These are phyloP conservation scores for Rhizomucor miehei DNA, from an alignment of 371 early-diverging fungal genomes.

Conservation along the genomic window DNA sequence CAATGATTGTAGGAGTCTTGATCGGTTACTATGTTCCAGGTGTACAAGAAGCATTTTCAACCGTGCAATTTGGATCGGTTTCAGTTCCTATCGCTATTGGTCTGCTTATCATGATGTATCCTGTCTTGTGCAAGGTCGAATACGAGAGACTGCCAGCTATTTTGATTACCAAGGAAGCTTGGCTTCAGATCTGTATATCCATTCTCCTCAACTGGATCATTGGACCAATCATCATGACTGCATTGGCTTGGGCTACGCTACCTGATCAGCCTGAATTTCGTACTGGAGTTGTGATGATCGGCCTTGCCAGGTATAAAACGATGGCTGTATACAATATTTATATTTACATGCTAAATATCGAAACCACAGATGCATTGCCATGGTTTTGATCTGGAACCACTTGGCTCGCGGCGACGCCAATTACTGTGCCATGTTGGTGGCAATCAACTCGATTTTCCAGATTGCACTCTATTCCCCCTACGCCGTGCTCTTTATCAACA, in stretches of 20 bases:
- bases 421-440: conserved; percentile 69
- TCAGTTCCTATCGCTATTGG: conserved; percentile 70
- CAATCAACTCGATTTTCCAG: conserved; percentile 69
- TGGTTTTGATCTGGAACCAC: conserved; percentile 79
- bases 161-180: conserved; percentile 32
- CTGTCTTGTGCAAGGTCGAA: conserved; percentile 67
- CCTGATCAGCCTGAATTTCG: conserved; percentile 70
- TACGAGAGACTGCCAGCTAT: conserved; percentile 53
- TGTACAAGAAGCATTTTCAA: conserved; percentile 50
- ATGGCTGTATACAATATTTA: neutral
- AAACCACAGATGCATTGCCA: conserved; percentile 66
- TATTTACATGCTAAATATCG: too few species aligned
- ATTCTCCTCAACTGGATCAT: conserved; percentile 66
- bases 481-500: conserved; percentile 54
- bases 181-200: conserved; percentile 52
- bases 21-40: conserved; percentile 65
- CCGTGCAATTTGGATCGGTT: conserved; percentile 61
- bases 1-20: conserved; percentile 69
- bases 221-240: conserved; percentile 71
- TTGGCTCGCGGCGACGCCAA: conserved; percentile 65
- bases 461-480: conserved; percentile 65
- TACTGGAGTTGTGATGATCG: conserved; percentile 74
- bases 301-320: conserved; percentile 45
- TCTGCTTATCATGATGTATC: conserved; percentile 72
- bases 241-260: conserved; percentile 69